These are phyloP conservation scores for Dispira parvispora DNA, from an alignment of 192 early-diverging fungal genomes.

Conservation along the genomic window DNA sequence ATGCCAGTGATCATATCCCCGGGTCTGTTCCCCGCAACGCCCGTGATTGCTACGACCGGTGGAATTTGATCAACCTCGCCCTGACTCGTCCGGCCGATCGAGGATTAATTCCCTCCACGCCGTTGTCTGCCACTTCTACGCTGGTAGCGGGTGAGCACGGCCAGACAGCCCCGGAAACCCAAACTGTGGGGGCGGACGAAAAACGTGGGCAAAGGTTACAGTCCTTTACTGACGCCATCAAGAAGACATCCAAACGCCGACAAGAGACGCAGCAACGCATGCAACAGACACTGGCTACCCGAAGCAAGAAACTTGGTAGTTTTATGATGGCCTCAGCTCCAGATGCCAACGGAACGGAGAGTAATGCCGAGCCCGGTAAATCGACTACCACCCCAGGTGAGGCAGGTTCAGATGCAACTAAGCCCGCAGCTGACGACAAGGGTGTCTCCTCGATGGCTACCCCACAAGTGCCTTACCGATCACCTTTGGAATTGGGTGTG, in stretches of 20 bases:
- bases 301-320: background rate
- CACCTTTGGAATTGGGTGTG: conserved; percentile 8
- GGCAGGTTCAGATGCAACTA: background rate
- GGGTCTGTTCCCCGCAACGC: background rate
- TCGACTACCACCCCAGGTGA: background rate
- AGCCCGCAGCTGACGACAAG: background rate
- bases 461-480: conserved; percentile 1
- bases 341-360: background rate
- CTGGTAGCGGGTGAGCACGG: no score
- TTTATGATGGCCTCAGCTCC: background rate
- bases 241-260: conserved; percentile 1
- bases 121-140: no score
- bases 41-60: conserved; percentile 9
- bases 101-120: no score
- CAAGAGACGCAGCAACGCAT: conserved; percentile 7
- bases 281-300: conserved; percentile 5
- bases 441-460: background rate
- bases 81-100: no score
- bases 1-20: conserved; percentile 14
- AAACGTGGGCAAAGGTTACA: conserved; percentile 5
- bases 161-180: background rate
- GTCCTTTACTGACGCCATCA: conserved; percentile 1
- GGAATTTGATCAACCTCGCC: background rate
- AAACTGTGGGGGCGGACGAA: background rate
- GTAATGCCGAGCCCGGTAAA: background rate